Base-by-base conservation (phyloP, 495 filamentous ascomycete genomes). In the Talaromyces proteolyticus region DNA sequence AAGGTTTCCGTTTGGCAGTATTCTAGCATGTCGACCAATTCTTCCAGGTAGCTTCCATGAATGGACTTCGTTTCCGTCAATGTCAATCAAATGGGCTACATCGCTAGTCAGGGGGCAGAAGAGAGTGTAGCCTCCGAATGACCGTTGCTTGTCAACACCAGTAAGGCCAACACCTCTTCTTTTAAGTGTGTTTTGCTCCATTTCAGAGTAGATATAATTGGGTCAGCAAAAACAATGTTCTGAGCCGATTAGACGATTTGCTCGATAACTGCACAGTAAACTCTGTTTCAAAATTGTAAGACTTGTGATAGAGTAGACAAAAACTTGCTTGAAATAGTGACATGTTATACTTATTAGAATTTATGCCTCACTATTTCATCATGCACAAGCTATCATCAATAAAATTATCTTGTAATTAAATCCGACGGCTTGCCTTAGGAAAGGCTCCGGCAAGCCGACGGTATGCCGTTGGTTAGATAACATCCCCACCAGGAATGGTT, bases 111-210 rank as follows among this genome's bases (percentile, higher is more conserved):
- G 57, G 21, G 72, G 67, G 3, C 64, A 61, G 49, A 67, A 68
- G 24, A 76, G 68, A 6, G 65, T 63, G 57, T 73, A 74, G 44
- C 72, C 72, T 36, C 62, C 64, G 22, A 65, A 70, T 41, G 67
- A 60, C 24, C 48, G 54, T 42, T 62, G 21, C n/a, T 57, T 18
- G 51, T 73, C 67, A n/a, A 72, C 58, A n/a, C 68, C 72, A 10
- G 54, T 60, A 22, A 73, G 62, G 42, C 70, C 68, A 18, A 74
- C 49, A 40, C 71, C 72, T 22, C 71, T 65, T n/a, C 72, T 64
- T 42, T 52, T 52, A 23, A 76, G 55, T 11, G 68, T 71, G 49
- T 68, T 61, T 57, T 76, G 72, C 42, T 74, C 68, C 65, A 74
- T 70, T 49, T 34, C 20, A 19, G 4, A 29, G 21, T 22, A 21